Conservation (phyloP, 805 yeast species). For the Monosporozyma solicola region DNA sequence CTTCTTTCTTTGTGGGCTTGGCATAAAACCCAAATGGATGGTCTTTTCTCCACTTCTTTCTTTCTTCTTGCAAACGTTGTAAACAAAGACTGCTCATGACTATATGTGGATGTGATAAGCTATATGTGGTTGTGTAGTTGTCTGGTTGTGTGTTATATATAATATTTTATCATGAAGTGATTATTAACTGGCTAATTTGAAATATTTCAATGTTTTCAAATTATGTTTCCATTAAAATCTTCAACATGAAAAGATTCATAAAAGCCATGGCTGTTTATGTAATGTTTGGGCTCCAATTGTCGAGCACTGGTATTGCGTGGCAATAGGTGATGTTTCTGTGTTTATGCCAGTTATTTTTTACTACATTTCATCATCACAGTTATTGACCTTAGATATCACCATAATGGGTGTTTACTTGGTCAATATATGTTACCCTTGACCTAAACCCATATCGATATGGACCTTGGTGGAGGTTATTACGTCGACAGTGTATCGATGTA, state of each 20-base stretch:
- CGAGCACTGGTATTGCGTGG: neutral
- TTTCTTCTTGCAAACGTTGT: slow-evolving; percentile 83
- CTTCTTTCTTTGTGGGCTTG: slow-evolving; percentile 68
- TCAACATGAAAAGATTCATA: neutral
- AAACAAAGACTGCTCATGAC: slow-evolving; percentile 53
- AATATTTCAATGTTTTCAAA: neutral
- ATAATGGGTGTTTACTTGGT: too few relatives aligned
- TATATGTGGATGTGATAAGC: neutral
- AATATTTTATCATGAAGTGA: neutral
- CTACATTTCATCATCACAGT: too few relatives aligned
- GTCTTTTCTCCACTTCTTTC: slow-evolving; percentile 96
- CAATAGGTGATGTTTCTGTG: neutral
- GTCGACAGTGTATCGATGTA: too few relatives aligned
- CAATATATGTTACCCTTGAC: too few relatives aligned
- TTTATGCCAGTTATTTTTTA: too few relatives aligned
- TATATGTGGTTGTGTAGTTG: slow-evolving; percentile 28
- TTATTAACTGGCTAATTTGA: neutral
- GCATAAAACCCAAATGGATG: slow-evolving; percentile 98
- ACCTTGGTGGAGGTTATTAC: too few relatives aligned
- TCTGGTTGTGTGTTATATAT: neutral
- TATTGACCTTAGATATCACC: too few relatives aligned
- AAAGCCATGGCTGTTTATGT: neutral
- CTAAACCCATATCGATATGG: too few relatives aligned
- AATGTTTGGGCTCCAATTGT: too few relatives aligned
- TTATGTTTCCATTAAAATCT: neutral